Percentiles rank a stretch among this genome's conserved stretches.
Evolutionary conservation across 2,329 filamentous ascomycete species (phyloP).

Genomic region (Fusarium foetens): DNA sequence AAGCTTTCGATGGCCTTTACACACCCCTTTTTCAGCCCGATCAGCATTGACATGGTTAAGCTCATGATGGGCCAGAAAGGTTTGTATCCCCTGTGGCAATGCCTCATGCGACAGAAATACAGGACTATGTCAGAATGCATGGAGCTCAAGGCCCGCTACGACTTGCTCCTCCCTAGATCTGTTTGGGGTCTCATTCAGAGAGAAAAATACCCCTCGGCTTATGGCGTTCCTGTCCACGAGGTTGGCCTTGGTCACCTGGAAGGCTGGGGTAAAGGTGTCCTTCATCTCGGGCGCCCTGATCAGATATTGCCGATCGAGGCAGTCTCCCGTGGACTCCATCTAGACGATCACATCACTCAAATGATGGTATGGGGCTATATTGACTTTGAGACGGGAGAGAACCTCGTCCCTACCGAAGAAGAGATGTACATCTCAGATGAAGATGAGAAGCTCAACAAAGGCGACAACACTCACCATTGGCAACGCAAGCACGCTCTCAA

Average conservation of each 20-base stretch:
- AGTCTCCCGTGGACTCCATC: slow-evolving; percentile 59
- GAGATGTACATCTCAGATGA: slow-evolving; percentile 64
- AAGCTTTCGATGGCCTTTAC: slow-evolving; percentile 78
- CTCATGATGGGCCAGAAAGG: slow-evolving; percentile 69
- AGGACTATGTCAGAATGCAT: slow-evolving; percentile 61
- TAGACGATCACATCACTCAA: slow-evolving; percentile 64
- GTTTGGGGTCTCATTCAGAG: slow-evolving; percentile 36
- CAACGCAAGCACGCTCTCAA: slow-evolving; percentile 57
- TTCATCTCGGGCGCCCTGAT: slow-evolving; percentile 65
- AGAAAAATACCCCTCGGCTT: slow-evolving; percentile 47
- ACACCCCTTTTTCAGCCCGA: slow-evolving; percentile 67
- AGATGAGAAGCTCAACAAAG: slow-evolving; percentile 48
- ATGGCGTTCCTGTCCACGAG: slow-evolving; percentile 62
- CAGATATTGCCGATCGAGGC: slow-evolving; percentile 68
- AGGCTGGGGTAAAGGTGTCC: slow-evolving; percentile 62
- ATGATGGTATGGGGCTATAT: slow-evolving; percentile 73
- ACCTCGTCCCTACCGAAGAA: slow-evolving; percentile 61
- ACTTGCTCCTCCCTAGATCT: slow-evolving; percentile 56
- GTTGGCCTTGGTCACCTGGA: slow-evolving; percentile 65
- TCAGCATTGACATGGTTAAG: slow-evolving; percentile 61
- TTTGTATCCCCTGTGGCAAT: slow-evolving; percentile 66
- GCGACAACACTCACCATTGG: slow-evolving; percentile 55
- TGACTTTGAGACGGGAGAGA: slow-evolving; percentile 61
- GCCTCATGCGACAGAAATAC: slow-evolving; percentile 68
- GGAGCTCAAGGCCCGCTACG: slow-evolving; percentile 68